Evolutionary conservation across 2,329 filamentous ascomycete genomes (phyloP).

Genomic region (Aspergillus sojae): DNA sequence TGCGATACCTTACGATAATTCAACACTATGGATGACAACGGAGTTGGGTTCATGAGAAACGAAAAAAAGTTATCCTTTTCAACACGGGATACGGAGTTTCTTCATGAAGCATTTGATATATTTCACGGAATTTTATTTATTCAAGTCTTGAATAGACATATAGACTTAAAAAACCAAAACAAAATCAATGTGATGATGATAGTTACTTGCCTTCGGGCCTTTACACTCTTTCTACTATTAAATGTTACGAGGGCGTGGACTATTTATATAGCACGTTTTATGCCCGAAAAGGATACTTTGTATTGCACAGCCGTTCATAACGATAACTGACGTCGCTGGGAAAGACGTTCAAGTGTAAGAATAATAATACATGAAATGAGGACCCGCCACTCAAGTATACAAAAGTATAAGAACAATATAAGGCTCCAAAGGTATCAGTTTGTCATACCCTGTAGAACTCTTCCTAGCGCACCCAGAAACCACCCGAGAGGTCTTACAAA

Average conservation of each 20-base stretch:
- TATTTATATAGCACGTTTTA: not conserved
- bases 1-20: constrained; percentile 19
- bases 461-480: constrained; percentile 31
- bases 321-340: not conserved
- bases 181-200: not conserved
- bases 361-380: constrained; percentile 12
- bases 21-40: constrained; percentile 28
- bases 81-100: constrained; percentile 33
- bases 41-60: constrained; percentile 26
- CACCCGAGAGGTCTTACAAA: constrained; percentile 37
- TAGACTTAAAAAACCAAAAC: not conserved
- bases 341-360: constrained; percentile 2
- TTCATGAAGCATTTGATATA: constrained; percentile 13
- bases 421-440: not conserved
- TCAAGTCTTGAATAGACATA: not conserved
- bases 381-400: constrained; percentile 1
- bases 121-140: constrained; percentile 12
- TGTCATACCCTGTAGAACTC: constrained; percentile 23
- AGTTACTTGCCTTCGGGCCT: not conserved
- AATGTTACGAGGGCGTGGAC: not conserved
- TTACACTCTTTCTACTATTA: not conserved
- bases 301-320: not conserved
- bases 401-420: constrained; percentile 1
- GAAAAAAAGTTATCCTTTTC: constrained; percentile 28
- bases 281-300: not conserved